Base-by-base conservation (phyloP, 371 early-diverging fungal genomes). In the Apophysomyces sp. region DNA sequence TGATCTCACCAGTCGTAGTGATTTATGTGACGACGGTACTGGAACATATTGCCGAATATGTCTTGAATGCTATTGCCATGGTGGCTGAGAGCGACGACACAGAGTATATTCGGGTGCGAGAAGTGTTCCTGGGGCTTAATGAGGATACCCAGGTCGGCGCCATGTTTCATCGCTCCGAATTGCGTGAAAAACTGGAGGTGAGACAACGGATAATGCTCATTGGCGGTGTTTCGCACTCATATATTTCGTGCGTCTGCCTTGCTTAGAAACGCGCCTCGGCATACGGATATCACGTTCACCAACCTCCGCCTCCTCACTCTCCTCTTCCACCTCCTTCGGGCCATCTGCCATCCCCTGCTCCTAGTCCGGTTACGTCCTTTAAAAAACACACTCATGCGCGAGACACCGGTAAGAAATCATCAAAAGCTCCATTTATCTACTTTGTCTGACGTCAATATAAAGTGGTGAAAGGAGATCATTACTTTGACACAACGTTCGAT, bases 1-100 rank as follows among this genome's bases (percentile, higher is more conserved):
- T 71, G 6, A 84, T 87, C 32, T 82, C 84, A 16, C 85, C 88
- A 6, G 72, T 86, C 60, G 78, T 87, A 16, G 86, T 86, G 40
- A 87, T 87, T 55, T 87, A 87, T 71, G 81, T 87, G 11, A 86
- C 88, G 1, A 86, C 88, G 6, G 78, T 87, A 8, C 64, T 87
- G 61, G 88, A 86, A 49, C 85, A 87, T 65, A 80, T 87, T 32
- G 88, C 84, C 21, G 88, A 87, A 37, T 83, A 86, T 63, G 63
- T 86, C 4, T 68, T 87, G 5, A 85, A 81, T 24, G 72, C 78
- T 3, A 80, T 84, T 6, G 84, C 86, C n/a, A 80, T 81, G 61
- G 73, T 81, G 49, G 82, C 85, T 6, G 87, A 87, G 61, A 77
- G 80, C 52, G 82, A 85, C 37, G 83, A 85, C 54, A 81, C 82